Evolutionary conservation across 176 grass and related monocot genomes (phyloP), one percentile per base, ranked within the genome.

Genomic region (Oryza rufipogon): DNA sequence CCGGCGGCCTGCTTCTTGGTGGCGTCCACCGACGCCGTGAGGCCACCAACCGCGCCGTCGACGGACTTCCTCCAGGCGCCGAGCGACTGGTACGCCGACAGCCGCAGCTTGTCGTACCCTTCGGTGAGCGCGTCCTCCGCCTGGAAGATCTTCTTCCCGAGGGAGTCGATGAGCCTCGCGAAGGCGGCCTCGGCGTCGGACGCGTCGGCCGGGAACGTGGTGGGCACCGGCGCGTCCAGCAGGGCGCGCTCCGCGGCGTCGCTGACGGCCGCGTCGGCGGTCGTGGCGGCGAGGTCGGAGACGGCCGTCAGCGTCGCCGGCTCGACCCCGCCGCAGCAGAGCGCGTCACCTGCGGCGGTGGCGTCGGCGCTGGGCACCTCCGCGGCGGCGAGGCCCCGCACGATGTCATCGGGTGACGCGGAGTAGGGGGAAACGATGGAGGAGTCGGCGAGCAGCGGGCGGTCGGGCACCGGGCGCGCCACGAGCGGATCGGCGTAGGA

Each of bases 351-450:
- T 30, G 28, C 28, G 2, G 28, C 28, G 28, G 28, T 30, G 58
- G 75, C 78, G 22, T 47, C 61, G 4, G 87, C 67, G 73, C 68
- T 54, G 32, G 91, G 68, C 2, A 88, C 72, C 11, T 91, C 84
- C 4, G 75, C 79, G 73, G 81, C 89, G 66, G 78, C 66, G 88
- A 98, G 87, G 5, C 77, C 81, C 0, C 81, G 86, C 22, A 81
- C 91, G 88, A 99, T 94, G 79, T 96, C 93, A 45, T 96, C 93
- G 20, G 84, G 89, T 41, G 83, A 81, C 25, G 91, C 79, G 30
- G 87, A 41, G 83, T 91, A 98, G 1, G 96, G 93, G 81, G 96
- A 89, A 71, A 94, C 68, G 81, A 99, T 99, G 58, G 91, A 94
- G 22, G 91, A 87, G 89, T 99, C 93, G 17, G 87, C 64, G 67